These are phyloP conservation scores for Trifolium subterraneum DNA, from an alignment of 306 rosid species.

Conservation along the genomic window DNA sequence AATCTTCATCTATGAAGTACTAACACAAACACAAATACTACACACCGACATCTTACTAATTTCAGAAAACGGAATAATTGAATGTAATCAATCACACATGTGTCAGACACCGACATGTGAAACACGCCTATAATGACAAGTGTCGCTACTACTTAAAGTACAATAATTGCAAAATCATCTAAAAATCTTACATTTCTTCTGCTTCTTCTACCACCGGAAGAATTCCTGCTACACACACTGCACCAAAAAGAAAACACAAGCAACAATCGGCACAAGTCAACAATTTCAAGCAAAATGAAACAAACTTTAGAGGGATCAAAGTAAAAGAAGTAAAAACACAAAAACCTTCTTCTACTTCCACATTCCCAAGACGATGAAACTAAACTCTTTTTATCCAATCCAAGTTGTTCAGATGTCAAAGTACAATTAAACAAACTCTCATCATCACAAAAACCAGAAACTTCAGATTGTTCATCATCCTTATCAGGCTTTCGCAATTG, in stretches of 20 bases:
- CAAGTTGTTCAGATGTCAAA: slow-evolving; percentile 75
- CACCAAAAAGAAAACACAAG: slow-evolving; percentile 26
- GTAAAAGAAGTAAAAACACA: slow-evolving; percentile 2
- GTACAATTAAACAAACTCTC: slow-evolving; percentile 52
- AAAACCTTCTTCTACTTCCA: slow-evolving; percentile 68
- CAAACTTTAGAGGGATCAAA: not conserved
- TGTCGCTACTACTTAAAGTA: not conserved
- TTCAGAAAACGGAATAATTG: not conserved
- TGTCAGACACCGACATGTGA: not conserved
- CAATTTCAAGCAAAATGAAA: slow-evolving; percentile 4
- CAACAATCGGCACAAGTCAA: not conserved
- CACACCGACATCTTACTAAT: no score
- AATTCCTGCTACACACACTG: slow-evolving; percentile 74
- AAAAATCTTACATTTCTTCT: slow-evolving; percentile 78
- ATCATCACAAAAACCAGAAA: slow-evolving; percentile 29
- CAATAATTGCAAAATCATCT: not conserved
- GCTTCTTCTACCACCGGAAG: slow-evolving; percentile 70
- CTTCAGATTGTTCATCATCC: slow-evolving; percentile 45
- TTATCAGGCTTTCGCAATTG: slow-evolving; percentile 40
- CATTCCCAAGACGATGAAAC: slow-evolving; percentile 77
- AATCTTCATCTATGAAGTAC: not conserved
- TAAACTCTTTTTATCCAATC: slow-evolving; percentile 62
- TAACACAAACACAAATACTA: not conserved
- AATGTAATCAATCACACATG: not conserved
- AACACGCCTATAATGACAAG: not conserved